Evolutionary conservation across 1,139 yeast species (phyloP), one percentile per base, ranked within the genome.

Genomic region (Geotrichum macrosporum): DNA sequence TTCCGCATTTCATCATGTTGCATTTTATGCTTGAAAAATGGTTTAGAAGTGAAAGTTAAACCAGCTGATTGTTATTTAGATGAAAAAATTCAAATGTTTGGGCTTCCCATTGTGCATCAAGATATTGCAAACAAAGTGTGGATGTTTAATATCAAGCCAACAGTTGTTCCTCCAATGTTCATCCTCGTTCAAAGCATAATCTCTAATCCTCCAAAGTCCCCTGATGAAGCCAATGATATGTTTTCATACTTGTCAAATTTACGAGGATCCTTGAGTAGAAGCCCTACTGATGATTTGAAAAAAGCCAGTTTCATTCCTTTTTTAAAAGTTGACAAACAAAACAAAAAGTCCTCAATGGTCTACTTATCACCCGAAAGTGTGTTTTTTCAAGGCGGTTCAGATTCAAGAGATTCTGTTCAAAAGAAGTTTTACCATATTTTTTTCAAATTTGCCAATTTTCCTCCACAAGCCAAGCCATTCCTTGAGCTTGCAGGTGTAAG

Each of bases 401-500:
- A 12, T 12, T 29, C 15, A 22, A 29, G 27, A 5, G 51, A 41
- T 21, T 54, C 42, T 10, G 45, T 44, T 6, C 54, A 44, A 6
- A 54, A 55, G 16, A 35, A 51, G 18, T 58, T 63, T 40, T 62
- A 57, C 48, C 51, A 52, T n/a, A 57, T 56, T 20, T 58, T 65
- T 44, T 65, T 66, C 45, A 63, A 61, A 41, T 64, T 57, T 50
- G 57, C 60, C 27, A 41, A 47, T n/a, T 52, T 60, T 38, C 54
- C 63, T 2, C 47, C 54, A 1, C 48, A 56, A 3, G 61, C 64
- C 2, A 52, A 53, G 10, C 65, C 68, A 1, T 69, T 69, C 50
- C 52, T 69, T 36, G 51, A 53, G 5, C 48, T 51, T 12, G 54
- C 67, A 9, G 73, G 73, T 1, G 67, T 68, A 3, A 53, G 69